Conservation (phyloP, 306 rosid species). For the Lathyrus sativus region DNA sequence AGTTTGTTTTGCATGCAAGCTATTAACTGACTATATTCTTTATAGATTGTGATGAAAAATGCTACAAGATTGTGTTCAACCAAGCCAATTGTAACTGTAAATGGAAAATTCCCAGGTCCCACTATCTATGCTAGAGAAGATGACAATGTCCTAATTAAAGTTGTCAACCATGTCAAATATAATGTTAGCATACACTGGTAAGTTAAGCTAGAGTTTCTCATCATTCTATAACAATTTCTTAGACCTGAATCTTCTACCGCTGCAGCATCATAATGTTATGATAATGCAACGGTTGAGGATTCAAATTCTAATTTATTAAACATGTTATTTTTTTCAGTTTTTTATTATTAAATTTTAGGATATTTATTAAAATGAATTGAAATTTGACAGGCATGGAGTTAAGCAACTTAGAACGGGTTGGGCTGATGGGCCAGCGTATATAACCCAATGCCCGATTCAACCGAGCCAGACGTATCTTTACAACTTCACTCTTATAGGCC, state of each 20-base stretch:
- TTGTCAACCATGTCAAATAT: constrained; percentile 76
- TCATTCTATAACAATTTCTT: neutral
- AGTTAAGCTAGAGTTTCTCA: neutral
- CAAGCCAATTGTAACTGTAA: constrained; percentile 50
- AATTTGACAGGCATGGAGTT: constrained; percentile 70
- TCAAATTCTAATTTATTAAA: neutral
- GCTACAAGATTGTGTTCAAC: constrained; percentile 57
- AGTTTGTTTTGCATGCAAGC: neutral
- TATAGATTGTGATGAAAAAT: constrained; percentile 55
- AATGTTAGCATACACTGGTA: constrained; percentile 89
- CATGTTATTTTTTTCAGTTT: neutral
- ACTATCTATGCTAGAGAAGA: constrained; percentile 62
- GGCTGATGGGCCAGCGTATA: constrained; percentile 94
- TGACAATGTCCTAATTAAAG: constrained; percentile 52
- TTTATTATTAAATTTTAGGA: neutral
- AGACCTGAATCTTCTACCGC: too few relatives aligned
- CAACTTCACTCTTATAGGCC: constrained; percentile 85
- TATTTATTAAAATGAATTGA: neutral
- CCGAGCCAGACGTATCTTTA: constrained; percentile 60
- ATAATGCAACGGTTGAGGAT: neutral
- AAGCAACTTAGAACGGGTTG: constrained; percentile 77
- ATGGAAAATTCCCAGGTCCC: constrained; percentile 58
- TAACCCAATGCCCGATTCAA: constrained; percentile 92
- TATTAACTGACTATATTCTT: constrained; percentile 8
- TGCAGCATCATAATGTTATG: too few relatives aligned